Evolutionary conservation across 2,329 filamentous ascomycete genomes (phyloP).

Genomic region (Fusarium virguliforme): DNA sequence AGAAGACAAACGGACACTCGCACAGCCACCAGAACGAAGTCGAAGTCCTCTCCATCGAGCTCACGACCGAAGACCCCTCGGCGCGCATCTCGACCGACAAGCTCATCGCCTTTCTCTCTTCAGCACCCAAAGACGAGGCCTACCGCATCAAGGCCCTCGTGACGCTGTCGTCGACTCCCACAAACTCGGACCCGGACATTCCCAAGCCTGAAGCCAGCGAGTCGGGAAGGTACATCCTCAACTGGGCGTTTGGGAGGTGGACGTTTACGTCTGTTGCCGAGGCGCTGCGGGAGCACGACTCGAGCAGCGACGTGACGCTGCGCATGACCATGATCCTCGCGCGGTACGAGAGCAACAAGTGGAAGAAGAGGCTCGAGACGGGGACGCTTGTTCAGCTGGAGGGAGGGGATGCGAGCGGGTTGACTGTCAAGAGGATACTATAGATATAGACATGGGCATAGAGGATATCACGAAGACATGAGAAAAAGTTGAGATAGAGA

Average conservation of each 20-base stretch:
- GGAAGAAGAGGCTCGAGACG: conserved; percentile 80
- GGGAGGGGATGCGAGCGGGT: conserved; percentile 61
- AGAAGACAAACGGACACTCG: conserved; percentile 60
- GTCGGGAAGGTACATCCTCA: conserved; percentile 83
- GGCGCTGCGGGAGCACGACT: conserved; percentile 66
- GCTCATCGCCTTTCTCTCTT: conserved; percentile 77
- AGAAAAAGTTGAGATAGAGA: conserved; percentile 41
- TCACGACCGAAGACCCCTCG: conserved; percentile 63
- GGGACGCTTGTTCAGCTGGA: conserved; percentile 69
- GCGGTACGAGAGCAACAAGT: conserved; percentile 81
- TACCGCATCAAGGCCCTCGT: conserved; percentile 91
- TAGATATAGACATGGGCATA: conserved; percentile 51
- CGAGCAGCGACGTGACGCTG: conserved; percentile 70
- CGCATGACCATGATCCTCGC: conserved; percentile 84
- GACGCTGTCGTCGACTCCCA: conserved; percentile 63
- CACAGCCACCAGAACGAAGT: conserved; percentile 85
- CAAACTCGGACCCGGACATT: conserved; percentile 67
- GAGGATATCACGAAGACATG: conserved; percentile 40
- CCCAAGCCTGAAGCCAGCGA: conserved; percentile 55
- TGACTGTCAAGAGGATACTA: conserved; percentile 69
- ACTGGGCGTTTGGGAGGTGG: conserved; percentile 98
- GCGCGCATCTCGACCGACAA: conserved; percentile 70
- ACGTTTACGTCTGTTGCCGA: conserved; percentile 78
- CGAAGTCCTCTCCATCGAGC: conserved; percentile 88
- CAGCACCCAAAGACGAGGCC: conserved; percentile 91